phyloP scores from a whole-genome alignment of 169 alveolate species.

The Eimeria necatrix region DNA sequence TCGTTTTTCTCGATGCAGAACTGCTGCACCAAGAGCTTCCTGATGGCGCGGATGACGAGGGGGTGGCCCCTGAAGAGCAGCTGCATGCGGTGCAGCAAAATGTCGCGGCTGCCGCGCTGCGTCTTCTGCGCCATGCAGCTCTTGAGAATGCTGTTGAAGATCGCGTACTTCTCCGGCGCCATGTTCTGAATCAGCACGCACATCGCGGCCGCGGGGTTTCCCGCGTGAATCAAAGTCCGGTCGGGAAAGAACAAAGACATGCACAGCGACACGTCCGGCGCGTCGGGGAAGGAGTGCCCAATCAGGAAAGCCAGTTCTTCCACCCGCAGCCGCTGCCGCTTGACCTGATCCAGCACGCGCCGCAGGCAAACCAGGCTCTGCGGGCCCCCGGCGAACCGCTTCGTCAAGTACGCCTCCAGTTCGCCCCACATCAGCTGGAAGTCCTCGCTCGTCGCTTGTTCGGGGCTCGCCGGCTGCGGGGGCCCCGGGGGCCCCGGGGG shows the following conservation, averaged over 20 bases:
- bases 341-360: slow-evolving; percentile 54
- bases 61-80: slow-evolving; percentile 75
- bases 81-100: slow-evolving; percentile 76
- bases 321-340: slow-evolving; percentile 66
- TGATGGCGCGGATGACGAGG: slow-evolving; percentile 72
- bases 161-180: slow-evolving; percentile 77
- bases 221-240: slow-evolving; percentile 48
- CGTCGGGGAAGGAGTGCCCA: slow-evolving; percentile 64
- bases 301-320: slow-evolving; percentile 74
- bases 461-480: background rate
- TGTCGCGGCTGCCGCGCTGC: slow-evolving; percentile 75
- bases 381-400: slow-evolving; percentile 61
- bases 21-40: slow-evolving; percentile 76
- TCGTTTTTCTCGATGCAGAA: slow-evolving; percentile 74
- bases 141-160: slow-evolving; percentile 70
- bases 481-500: slow-evolving; percentile 24
- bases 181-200: slow-evolving; percentile 71
- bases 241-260: slow-evolving; percentile 75
- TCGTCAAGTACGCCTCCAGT: slow-evolving; percentile 70
- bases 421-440: slow-evolving; percentile 71
- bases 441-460: slow-evolving; percentile 60
- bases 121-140: slow-evolving; percentile 56
- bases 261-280: slow-evolving; percentile 74
- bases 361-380: slow-evolving; percentile 43
- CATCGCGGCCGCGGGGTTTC: slow-evolving; percentile 77